A percentile compares a stretch with the other conserved stretches of the same genome.
Conservation (phyloP, 768 basidiomycete genomes). For the Termitomyces bulborhizus region DNA sequence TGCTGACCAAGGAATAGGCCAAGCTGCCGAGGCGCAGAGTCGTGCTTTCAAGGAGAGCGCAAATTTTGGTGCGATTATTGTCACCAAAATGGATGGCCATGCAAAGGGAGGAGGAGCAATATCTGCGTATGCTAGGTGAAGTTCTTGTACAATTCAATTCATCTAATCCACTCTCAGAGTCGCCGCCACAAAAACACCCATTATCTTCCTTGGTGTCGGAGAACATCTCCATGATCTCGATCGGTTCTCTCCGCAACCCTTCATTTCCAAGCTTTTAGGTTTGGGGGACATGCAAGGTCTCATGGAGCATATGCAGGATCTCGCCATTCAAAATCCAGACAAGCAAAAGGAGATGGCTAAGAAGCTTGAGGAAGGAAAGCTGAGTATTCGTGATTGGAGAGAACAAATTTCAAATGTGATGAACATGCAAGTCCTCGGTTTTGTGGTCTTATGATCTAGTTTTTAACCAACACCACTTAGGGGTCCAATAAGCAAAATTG, state of each 20-base stretch:
- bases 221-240: slow-evolving; percentile 98
- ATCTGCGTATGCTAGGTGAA: slow-evolving; percentile 68
- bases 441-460: slow-evolving; percentile 5
- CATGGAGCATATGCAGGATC: slow-evolving; percentile 98
- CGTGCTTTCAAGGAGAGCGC: slow-evolving; percentile 97
- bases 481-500: slow-evolving; percentile 98
- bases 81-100: slow-evolving; percentile 99
- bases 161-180: slow-evolving; percentile 47
- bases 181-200: slow-evolving; percentile 97
- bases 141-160: neutral
- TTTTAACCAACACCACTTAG: slow-evolving; percentile 31
- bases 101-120: slow-evolving; percentile 99
- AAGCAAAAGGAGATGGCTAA: slow-evolving; percentile 98
- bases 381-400: slow-evolving; percentile 95
- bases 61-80: slow-evolving; percentile 97
- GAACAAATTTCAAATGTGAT: slow-evolving; percentile 97
- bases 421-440: slow-evolving; percentile 71
- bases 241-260: slow-evolving; percentile 91
- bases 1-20: slow-evolving; percentile 47
- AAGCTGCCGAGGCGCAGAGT: slow-evolving; percentile 96
- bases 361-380: slow-evolving; percentile 94
- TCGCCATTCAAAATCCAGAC: slow-evolving; percentile 89
- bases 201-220: slow-evolving; percentile 97
- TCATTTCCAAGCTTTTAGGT: slow-evolving; percentile 94
- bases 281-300: slow-evolving; percentile 95